Evolutionary conservation across 192 early-diverging fungal genomes (phyloP), one percentile per base, ranked within the genome.

Genomic region (Coemansia sp.): DNA sequence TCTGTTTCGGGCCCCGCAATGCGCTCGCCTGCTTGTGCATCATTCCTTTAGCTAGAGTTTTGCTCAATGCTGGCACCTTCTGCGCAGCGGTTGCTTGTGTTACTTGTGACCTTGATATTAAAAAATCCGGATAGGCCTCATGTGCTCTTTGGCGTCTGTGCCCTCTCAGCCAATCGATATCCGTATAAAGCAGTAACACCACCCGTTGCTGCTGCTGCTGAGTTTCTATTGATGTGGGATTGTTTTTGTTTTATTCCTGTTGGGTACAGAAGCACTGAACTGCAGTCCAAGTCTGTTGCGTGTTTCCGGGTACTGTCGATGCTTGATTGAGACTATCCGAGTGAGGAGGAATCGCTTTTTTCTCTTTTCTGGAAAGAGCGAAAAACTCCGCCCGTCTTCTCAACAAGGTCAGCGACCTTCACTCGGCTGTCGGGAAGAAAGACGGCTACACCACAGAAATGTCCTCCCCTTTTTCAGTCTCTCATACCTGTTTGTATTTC

Each of bases 21-120:
- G 61, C 57, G 12, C 43, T 63, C 45, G 65, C 61, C 65, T 54
- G 42, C 49, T 43, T 26, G 51, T 61, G 48, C 62, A 63, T 47
- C 71, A 66, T 55, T 56, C 56, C 32, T 62, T 19, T 52, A 58
- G 12, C 62, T 63, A n/a, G 43, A 45, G 41, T 46, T 63, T 19
- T 5, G 42, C 64, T 66, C 26, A 26, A 3, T 26, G 26, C 26
- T 26, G 26, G 26, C 26, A 3, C 26, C 26, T 21, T 26, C 26
- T 54, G 51, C 15, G 47, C 47, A 49, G 18, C 18, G 47, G 18
- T 49, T 49, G 19, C 26, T 3, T 26, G 12, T 59, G 66, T 67
- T 57, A 21, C 43, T 54, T 60, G 46, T 47, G 61, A 62, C 61
- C 61, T 26, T 46, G 43, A 59, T 59, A 59, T 59, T 59, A 59